Percentiles rank a stretch among this genome's conserved stretches.
These are phyloP conservation scores for Lumnitzera racemosa DNA, from an alignment of 345 rosid genomes.

Conservation along the genomic window DNA sequence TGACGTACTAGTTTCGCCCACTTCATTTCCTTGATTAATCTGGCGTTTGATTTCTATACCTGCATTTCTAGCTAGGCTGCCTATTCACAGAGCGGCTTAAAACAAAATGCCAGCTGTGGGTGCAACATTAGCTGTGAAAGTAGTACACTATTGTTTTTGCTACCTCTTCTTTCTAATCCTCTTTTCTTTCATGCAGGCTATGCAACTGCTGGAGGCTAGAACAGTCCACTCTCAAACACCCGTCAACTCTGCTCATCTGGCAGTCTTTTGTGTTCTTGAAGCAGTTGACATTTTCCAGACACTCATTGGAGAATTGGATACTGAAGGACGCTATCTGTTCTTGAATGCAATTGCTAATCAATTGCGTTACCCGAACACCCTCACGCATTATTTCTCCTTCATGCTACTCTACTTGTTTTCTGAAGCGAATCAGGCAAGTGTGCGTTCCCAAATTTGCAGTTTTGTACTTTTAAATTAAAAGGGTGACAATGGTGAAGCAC, in stretches of 20 bases:
- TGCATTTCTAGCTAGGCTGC: not conserved
- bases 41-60: not conserved
- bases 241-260: slow-evolving; percentile 34
- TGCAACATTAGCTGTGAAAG: too few species aligned
- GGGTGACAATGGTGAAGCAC: too few species aligned
- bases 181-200: slow-evolving; percentile 33
- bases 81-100: not conserved
- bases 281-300: slow-evolving; percentile 85
- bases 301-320: slow-evolving; percentile 72
- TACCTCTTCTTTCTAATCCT: not conserved
- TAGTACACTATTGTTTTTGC: too few species aligned
- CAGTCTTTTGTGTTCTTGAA: slow-evolving; percentile 51
- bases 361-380: slow-evolving; percentile 97
- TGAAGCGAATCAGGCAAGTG: slow-evolving; percentile 71
- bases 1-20: not conserved
- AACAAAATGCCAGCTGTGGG: not conserved
- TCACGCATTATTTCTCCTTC: slow-evolving; percentile 94
- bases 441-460: not conserved
- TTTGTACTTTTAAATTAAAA: not conserved
- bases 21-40: not conserved
- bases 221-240: slow-evolving; percentile 58
- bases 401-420: slow-evolving; percentile 76
- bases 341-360: slow-evolving; percentile 93
- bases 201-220: slow-evolving; percentile 71
- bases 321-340: slow-evolving; percentile 96